phyloP scores from a whole-genome alignment of 2,329 filamentous ascomycete genomes.

The Cladophialophora chaetospira region DNA sequence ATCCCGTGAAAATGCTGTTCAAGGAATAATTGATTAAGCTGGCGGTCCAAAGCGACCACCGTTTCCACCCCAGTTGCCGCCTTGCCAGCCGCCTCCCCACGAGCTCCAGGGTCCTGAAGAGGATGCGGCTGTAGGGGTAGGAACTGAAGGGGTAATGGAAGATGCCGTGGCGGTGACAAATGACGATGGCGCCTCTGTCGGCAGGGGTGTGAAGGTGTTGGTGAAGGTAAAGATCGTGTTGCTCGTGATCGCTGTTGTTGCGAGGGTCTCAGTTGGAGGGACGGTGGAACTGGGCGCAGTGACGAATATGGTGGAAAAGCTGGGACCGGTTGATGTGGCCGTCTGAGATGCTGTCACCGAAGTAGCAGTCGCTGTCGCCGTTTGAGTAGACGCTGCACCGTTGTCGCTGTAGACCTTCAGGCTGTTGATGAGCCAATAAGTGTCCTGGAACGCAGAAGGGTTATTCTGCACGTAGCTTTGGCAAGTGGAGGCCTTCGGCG shows the following conservation, averaged over 20 bases:
- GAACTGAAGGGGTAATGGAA: background rate
- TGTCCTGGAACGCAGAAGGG: slow-evolving; percentile 68
- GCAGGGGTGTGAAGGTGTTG: background rate
- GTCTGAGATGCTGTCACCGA: background rate
- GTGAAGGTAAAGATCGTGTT: background rate
- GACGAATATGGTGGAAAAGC: background rate
- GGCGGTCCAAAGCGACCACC: too few relatives aligned
- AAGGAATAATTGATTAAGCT: too few relatives aligned
- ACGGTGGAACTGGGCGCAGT: background rate
- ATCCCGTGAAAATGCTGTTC: too few relatives aligned
- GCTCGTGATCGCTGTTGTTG: background rate
- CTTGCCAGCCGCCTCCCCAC: too few relatives aligned
- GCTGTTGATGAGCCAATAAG: slow-evolving; percentile 48
- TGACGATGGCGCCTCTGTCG: background rate
- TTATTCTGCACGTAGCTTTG: slow-evolving; percentile 71
- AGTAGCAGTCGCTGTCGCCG: slow-evolving; percentile 6
- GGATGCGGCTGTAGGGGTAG: background rate
- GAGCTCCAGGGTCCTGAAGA: too few relatives aligned
- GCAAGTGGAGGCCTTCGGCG: slow-evolving; percentile 65
- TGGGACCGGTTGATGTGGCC: background rate
- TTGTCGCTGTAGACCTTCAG: slow-evolving; percentile 30
- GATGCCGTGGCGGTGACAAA: background rate
- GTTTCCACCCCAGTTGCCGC: too few relatives aligned
- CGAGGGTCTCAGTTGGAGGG: background rate
- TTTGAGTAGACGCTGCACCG: slow-evolving; percentile 10